These are phyloP conservation scores for Hebeloma cylindrosporum DNA, from an alignment of 768 basidiomycete genomes.

Conservation along the genomic window DNA sequence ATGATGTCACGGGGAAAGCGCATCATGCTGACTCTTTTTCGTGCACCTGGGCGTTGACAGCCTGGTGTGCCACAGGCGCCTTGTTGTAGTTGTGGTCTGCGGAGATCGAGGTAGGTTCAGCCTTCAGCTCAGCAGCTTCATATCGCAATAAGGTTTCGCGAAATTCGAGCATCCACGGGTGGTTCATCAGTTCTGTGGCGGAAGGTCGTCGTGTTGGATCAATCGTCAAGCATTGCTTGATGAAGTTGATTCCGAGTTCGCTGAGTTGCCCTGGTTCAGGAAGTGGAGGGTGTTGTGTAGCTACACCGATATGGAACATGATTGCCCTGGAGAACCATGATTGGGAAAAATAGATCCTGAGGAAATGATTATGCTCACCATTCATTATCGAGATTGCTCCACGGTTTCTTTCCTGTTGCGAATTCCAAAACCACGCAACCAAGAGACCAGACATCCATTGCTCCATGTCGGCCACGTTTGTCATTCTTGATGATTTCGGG, in stretches of 20 bases:
- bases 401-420: conserved; percentile 95
- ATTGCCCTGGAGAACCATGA: conserved; percentile 71
- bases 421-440: conserved; percentile 98
- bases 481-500: conserved; percentile 98
- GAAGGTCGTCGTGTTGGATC: conserved; percentile 83
- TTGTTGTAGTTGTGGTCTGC: conserved; percentile 49
- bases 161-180: conserved; percentile 89
- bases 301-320: conserved; percentile 98
- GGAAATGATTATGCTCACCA: conserved; percentile 55
- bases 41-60: conserved; percentile 56
- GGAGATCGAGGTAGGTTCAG: conserved; percentile 46
- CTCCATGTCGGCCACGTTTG: conserved; percentile 81
- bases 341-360: neutral
- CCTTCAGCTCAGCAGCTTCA: conserved; percentile 61
- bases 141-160: conserved; percentile 68
- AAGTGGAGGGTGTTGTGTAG: conserved; percentile 93
- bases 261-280: conserved; percentile 91
- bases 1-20: conserved; percentile 50
- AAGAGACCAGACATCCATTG: conserved; percentile 98
- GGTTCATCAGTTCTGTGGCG: conserved; percentile 80
- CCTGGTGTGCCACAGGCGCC: conserved; percentile 55
- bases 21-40: conserved; percentile 57
- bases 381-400: conserved; percentile 99
- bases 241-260: conserved; percentile 88
- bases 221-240: conserved; percentile 87